Evolutionary conservation across 2,329 filamentous ascomycete genomes (phyloP).

Genomic region (Hysterium pulicare): DNA sequence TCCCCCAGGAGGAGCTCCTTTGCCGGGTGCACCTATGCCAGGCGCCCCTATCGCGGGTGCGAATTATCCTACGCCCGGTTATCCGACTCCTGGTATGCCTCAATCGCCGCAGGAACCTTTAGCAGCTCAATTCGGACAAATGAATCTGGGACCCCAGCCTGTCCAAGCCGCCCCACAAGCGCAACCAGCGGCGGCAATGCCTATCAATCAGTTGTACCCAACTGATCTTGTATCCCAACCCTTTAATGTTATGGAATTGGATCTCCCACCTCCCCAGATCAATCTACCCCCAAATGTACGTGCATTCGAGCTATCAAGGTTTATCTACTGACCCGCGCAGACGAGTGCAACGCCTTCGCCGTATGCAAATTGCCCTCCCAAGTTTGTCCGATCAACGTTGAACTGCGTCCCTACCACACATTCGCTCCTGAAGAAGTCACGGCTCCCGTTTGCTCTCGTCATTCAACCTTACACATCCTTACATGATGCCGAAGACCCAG

Average conservation of each 20-base stretch:
- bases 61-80: constrained; percentile 40
- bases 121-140: constrained; percentile 76
- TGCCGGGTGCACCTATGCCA: constrained; percentile 12
- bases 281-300: constrained; percentile 88
- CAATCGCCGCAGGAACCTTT: constrained; percentile 59
- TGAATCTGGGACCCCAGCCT: constrained; percentile 63
- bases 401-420: constrained; percentile 92
- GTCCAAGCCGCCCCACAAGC: constrained; percentile 22
- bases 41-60: constrained; percentile 47
- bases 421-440: constrained; percentile 93
- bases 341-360: constrained; percentile 88
- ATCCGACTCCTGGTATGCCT: constrained; percentile 14
- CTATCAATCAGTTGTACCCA: constrained; percentile 84
- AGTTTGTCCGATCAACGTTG: constrained; percentile 92
- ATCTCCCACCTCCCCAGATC: constrained; percentile 86
- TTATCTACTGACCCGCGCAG: constrained; percentile 52
- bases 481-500: constrained; percentile 85
- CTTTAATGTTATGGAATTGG: constrained; percentile 89
- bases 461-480: constrained; percentile 94
- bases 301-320: constrained; percentile 16
- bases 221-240: constrained; percentile 89
- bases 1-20: constrained; percentile 59
- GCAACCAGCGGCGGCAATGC: constrained; percentile 14
- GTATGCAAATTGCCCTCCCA: constrained; percentile 83
- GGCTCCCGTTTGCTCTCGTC: constrained; percentile 88